Percentiles rank a stretch among this genome's conserved stretches.
phyloP scores from a whole-genome alignment of 768 basidiomycete genomes.

The Auricularia sp. region DNA sequence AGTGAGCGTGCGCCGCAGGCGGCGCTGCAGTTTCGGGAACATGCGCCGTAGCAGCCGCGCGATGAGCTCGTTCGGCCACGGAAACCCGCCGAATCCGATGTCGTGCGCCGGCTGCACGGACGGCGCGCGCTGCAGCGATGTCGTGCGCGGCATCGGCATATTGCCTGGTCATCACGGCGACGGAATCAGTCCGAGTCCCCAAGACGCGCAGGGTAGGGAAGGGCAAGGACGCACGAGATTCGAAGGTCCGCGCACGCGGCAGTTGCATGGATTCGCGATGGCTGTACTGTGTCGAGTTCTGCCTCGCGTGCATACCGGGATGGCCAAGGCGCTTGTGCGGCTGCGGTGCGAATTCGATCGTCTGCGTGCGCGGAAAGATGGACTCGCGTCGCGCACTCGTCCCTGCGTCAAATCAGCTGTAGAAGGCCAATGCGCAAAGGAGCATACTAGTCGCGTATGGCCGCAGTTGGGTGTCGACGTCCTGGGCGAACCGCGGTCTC shows the following conservation, averaged over 20 bases:
- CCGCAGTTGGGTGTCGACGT: neutral
- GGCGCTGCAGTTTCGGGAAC: constrained; percentile 54
- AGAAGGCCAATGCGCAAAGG: neutral
- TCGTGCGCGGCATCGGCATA: neutral
- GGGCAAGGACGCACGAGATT: neutral
- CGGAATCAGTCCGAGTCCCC: too few species aligned
- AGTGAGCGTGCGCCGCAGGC: constrained; percentile 60
- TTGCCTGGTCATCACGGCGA: too few species aligned
- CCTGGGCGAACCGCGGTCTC: neutral
- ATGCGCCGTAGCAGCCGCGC: constrained; percentile 38
- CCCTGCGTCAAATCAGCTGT: neutral
- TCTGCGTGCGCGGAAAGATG: constrained; percentile 30
- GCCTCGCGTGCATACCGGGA: constrained; percentile 11
- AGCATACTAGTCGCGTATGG: neutral
- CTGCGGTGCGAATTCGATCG: constrained; percentile 42
- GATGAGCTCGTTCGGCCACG: constrained; percentile 25
- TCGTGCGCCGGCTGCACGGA: constrained; percentile 7
- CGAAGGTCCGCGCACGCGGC: constrained; percentile 2
- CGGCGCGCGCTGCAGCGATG: neutral
- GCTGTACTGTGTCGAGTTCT: constrained; percentile 7
- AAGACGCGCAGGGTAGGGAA: neutral
- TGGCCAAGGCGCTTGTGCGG: constrained; percentile 14
- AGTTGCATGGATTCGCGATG: neutral
- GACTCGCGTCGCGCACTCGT: constrained; percentile 8
- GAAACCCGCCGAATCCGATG: constrained; percentile 25